phyloP scores from a whole-genome alignment of 768 basidiomycete genomes.

The Brasilioporus rufonigricans region DNA sequence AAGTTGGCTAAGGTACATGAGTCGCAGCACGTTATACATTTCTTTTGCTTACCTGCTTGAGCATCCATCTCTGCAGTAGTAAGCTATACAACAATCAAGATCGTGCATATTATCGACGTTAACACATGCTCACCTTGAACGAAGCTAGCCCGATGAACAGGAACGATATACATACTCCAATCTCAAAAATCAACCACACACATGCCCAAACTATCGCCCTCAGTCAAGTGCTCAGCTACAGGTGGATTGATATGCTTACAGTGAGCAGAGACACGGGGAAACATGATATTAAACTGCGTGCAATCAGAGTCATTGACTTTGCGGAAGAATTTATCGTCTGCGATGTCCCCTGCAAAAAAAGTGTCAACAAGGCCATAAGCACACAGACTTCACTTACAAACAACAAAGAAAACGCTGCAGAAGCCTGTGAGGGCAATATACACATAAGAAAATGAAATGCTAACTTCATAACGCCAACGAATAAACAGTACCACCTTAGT shows the following conservation, averaged over 20 bases:
- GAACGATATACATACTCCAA: conserved; percentile 73
- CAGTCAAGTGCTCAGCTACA: not conserved
- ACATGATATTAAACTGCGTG: conserved; percentile 81
- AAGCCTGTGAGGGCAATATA: conserved; percentile 7
- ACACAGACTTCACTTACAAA: conserved; percentile 57
- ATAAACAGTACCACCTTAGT: conserved; percentile 80
- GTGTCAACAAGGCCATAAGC: not conserved
- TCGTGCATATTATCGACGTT: not conserved
- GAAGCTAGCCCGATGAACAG: conserved; percentile 75
- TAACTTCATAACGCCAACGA: conserved; percentile 84
- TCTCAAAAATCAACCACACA: conserved; percentile 80
- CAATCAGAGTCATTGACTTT: conserved; percentile 93
- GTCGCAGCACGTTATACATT: not conserved
- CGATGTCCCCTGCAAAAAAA: conserved; percentile 72
- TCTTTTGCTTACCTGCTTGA: conserved; percentile 61
- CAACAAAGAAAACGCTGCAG: conserved; percentile 74
- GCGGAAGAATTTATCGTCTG: conserved; percentile 93
- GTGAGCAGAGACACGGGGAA: conserved; percentile 68
- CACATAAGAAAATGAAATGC: conserved; percentile 25
- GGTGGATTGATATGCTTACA: conserved; percentile 39
- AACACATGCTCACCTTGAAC: conserved; percentile 62
- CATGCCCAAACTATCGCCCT: conserved; percentile 70
- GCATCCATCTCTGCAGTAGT: conserved; percentile 44
- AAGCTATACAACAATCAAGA: conserved; percentile 27
- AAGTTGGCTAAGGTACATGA: conserved; percentile 46